These are phyloP conservation scores for Bryoglossum gracile DNA, from an alignment of 495 filamentous ascomycete species.

Conservation along the genomic window DNA sequence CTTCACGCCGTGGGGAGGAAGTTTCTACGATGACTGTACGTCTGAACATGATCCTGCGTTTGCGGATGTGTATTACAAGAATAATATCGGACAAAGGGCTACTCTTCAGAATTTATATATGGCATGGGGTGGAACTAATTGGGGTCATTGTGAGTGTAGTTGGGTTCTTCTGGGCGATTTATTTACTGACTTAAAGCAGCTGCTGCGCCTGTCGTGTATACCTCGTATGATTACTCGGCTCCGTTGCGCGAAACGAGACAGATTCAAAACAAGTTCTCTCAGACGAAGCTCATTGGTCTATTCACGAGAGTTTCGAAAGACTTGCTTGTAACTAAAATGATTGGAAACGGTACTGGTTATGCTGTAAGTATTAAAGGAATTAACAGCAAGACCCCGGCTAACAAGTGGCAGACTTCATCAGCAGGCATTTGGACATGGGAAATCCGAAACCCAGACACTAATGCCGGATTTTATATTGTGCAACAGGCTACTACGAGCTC, in stretches of 20 bases:
- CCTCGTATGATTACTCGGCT: constrained; percentile 42
- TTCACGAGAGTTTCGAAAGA: constrained; percentile 49
- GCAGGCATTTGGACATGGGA: constrained; percentile 42
- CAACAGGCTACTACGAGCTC: constrained; percentile 34
- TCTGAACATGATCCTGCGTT: constrained; percentile 43
- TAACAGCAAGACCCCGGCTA: neutral
- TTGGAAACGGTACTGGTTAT: constrained; percentile 51
- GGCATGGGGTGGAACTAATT: constrained; percentile 52
- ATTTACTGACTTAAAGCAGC: constrained; percentile 13
- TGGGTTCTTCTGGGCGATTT: neutral
- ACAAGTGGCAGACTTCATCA: constrained; percentile 17
- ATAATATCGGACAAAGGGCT: constrained; percentile 43
- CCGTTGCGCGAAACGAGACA: constrained; percentile 29
- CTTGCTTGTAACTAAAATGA: constrained; percentile 45
- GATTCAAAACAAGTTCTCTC: constrained; percentile 31
- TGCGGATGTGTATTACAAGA: constrained; percentile 51
- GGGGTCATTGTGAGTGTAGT: constrained; percentile 33
- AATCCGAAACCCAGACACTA: constrained; percentile 46
- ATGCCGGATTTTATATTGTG: constrained; percentile 43
- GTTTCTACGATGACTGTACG: constrained; percentile 39
- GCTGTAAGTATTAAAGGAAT: constrained; percentile 27
- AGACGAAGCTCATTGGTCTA: constrained; percentile 49
- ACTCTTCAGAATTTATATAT: constrained; percentile 48
- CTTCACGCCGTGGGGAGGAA: constrained; percentile 47
- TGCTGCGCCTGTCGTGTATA: constrained; percentile 43